Evolutionary conservation across 1,139 yeast species (phyloP), one percentile per base, ranked within the genome.

Genomic region (Scheffersomyces titani): DNA sequence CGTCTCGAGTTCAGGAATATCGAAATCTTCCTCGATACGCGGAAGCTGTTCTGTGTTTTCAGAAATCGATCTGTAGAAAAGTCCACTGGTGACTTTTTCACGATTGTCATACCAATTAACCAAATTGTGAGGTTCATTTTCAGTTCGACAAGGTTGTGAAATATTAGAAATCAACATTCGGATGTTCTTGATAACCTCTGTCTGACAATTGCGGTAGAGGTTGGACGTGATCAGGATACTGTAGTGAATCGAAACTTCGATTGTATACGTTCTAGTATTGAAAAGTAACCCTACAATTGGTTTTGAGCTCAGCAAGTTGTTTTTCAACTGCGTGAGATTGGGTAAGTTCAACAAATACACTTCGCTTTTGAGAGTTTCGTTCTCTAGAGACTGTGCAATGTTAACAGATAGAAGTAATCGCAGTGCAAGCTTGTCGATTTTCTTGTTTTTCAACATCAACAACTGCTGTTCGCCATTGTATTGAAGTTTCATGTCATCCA

Each of bases 1-100:
- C 0, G 88, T 78, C 30, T 76, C 80, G 19, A 87, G 69, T 49
- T 80, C 85, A 0, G 86, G 82, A n/a, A 81, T 65, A 40, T 76
- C 77, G 56, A 74, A 70, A 2, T 64, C 61, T 3, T 61, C 61
- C 1, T 60, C 61, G 2, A 65, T 61, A 0, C 55, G 50, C 0
- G 74, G 68, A 51, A 76, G 59, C 6, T 54, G 51, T 6, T 63
- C 59, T 0, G 83, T 77, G 56, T 70, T 63, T 21, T 71, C 73
- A 2, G 80, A 70, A 52, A 79, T 71, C 3, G 73, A 57, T 47
- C 70, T 71, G 61, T 79, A 80, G 57, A 80, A 80, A 6, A 58
- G 40, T 50, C 49, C 49, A 19, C 49, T 46, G n/a, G 49, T 46
- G n/a, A 46, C 49, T 3, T 13, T 6, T 46, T 46, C 49, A 7